phyloP scores from a whole-genome alignment of 1,139 yeast species.

The Diutina catenulata region DNA sequence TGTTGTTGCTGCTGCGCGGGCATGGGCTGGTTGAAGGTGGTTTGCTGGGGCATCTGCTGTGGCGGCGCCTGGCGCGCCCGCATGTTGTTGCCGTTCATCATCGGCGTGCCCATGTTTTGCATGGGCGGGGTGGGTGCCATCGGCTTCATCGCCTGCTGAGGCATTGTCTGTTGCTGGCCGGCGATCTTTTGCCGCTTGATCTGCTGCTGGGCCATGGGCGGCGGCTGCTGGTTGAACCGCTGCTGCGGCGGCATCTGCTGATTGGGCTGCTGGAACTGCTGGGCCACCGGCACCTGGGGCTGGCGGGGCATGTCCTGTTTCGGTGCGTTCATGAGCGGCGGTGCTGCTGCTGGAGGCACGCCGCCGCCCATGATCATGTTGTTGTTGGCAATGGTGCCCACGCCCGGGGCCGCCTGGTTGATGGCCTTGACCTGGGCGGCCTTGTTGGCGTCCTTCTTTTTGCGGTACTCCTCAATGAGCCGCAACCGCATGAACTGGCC shows the following conservation, averaged over 20 bases:
- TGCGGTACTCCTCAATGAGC: conserved; percentile 35
- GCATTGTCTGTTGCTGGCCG: background rate
- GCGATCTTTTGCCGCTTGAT: conserved; percentile 6
- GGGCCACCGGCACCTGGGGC: background rate
- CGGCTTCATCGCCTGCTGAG: conserved; percentile 8
- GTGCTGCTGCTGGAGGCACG: conserved; percentile 5
- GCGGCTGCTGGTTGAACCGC: conserved; percentile 11
- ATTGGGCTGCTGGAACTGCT: conserved; percentile 6
- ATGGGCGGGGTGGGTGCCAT: conserved; percentile 8
- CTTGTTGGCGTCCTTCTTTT: conserved; percentile 32
- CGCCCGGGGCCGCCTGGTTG: conserved; percentile 13
- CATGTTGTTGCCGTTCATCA: conserved; percentile 7
- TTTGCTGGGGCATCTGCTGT: conserved; percentile 12
- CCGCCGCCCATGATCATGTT: conserved; percentile 1
- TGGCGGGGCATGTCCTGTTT: background rate
- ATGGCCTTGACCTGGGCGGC: conserved; percentile 19
- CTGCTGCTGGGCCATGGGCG: conserved; percentile 7
- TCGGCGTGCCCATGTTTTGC: conserved; percentile 6
- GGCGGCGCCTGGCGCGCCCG: conserved; percentile 8
- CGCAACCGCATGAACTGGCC: conserved; percentile 35
- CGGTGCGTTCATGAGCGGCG: background rate
- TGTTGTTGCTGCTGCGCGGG: conserved; percentile 10
- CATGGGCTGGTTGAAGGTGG: conserved; percentile 8
- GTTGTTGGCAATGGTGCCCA: conserved; percentile 23
- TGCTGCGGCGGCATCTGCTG: conserved; percentile 7